A percentile compares a stretch with the other conserved stretches of the same genome.
phyloP scores from a whole-genome alignment of 371 early-diverging fungal genomes.

The Mucor lusitanicus region DNA sequence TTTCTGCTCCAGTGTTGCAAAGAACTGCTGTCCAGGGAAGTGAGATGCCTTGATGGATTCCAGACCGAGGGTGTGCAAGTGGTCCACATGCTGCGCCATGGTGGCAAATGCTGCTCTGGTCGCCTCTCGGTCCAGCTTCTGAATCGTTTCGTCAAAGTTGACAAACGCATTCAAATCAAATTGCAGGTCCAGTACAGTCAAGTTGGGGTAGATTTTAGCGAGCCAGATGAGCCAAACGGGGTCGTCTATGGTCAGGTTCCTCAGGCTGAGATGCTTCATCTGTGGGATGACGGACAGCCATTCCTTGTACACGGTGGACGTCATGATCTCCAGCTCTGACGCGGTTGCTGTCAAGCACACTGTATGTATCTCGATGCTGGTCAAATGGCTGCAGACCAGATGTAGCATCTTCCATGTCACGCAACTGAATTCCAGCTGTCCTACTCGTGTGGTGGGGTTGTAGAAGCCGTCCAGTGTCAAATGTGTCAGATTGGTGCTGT shows the following conservation, averaged over 20 bases:
- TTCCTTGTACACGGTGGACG: background rate
- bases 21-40: constrained; percentile 6
- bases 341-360: background rate
- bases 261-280: constrained; percentile 2
- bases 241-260: background rate
- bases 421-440: background rate
- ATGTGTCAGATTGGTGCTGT: constrained; percentile 4
- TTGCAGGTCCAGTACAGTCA: background rate
- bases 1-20: background rate
- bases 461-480: constrained; percentile 8
- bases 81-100: background rate
- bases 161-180: constrained; percentile 9
- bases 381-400: background rate
- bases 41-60: background rate
- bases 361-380: background rate
- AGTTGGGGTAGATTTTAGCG: background rate
- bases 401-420: background rate
- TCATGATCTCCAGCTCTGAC: background rate
- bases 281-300: background rate
- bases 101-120: background rate
- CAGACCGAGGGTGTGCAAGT: background rate
- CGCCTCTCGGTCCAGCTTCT: background rate
- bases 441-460: background rate
- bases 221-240: constrained; percentile 11
- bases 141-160: background rate